Evolutionary conservation across 768 basidiomycete genomes (phyloP), one percentile per base, ranked within the genome.

Genomic region (Boletus vermiculosoides): DNA sequence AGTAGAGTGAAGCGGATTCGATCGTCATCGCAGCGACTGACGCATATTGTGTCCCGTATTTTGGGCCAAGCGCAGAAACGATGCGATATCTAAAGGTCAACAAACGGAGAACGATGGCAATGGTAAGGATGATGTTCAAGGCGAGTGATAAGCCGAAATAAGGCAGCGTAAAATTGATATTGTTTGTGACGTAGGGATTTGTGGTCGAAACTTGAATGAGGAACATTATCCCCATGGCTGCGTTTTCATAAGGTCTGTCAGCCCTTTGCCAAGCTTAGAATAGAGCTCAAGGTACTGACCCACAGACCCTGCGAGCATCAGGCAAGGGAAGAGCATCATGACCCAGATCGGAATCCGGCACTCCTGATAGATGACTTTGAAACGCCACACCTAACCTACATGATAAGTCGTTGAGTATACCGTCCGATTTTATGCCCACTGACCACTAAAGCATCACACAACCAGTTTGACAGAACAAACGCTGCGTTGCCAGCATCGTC

Each of bases 1-100:
- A 63, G 39, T 74, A 75, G 3, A 73, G 39, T 1, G 69, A 59
- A 1, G 72, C 73, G 0, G 71, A 73, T 56, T 77, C 76, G 48
- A 77, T 47, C 28, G 71, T 44, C 62, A 78, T 74, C 5, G 75
- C 64, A 10, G 63, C 65, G 6, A 75, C 52, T 0, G 66, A 70
- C 6, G 70, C 64, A 53, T 77, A 76, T 10, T 64, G 62, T 5
- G 42, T 45, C 5, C 66, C 63, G 39, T 68, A 56, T 36, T 52
- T 53, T 18, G 49, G 28, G 9, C 73, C 73, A 1, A 77, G 48
- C 1, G 51, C 52, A 1, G 34, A 22, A 1, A 45, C 10, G 4
- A 54, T 23, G 13, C 36, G 56, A 37, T 57, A 33, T 20, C 71
- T 67, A 8, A 63, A 55, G 34, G 34, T 15, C 7, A 72, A 33